These are phyloP conservation scores for Dissoconium aciculare DNA, from an alignment of 2,329 filamentous ascomycete species.

Conservation along the genomic window DNA sequence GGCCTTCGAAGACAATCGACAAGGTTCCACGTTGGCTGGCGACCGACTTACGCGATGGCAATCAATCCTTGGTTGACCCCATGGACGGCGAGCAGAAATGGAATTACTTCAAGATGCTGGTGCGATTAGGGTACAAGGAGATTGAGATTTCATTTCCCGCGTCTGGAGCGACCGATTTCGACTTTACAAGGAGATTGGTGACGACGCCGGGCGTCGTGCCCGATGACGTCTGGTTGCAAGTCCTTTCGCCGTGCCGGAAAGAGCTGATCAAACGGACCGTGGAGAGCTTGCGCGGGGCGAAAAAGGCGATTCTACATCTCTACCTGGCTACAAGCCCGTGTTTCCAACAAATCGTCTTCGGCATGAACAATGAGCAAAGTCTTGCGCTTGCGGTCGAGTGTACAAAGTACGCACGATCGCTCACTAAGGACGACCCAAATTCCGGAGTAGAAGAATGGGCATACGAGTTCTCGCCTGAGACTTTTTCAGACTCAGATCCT, in stretches of 20 bases:
- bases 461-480: slow-evolving; percentile 74
- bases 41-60: slow-evolving; percentile 79
- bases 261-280: slow-evolving; percentile 84
- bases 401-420: slow-evolving; percentile 68
- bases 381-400: slow-evolving; percentile 72
- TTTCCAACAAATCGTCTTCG: slow-evolving; percentile 83
- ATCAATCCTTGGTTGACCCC: slow-evolving; percentile 82
- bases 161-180: slow-evolving; percentile 87
- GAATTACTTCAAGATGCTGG: slow-evolving; percentile 87
- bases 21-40: slow-evolving; percentile 84
- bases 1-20: slow-evolving; percentile 67
- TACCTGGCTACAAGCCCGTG: slow-evolving; percentile 94
- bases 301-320: slow-evolving; percentile 88
- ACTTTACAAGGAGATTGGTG: slow-evolving; percentile 77
- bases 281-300: slow-evolving; percentile 72
- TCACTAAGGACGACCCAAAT: slow-evolving; percentile 65
- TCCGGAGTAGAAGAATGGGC: slow-evolving; percentile 50
- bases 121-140: slow-evolving; percentile 88
- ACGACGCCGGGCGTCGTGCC: slow-evolving; percentile 71
- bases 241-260: slow-evolving; percentile 78
- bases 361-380: slow-evolving; percentile 67
- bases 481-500: slow-evolving; percentile 77
- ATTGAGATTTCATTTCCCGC: slow-evolving; percentile 95
- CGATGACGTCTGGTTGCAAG: slow-evolving; percentile 82
- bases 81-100: slow-evolving; percentile 97